These are phyloP conservation scores for Moelleriella libera DNA, from an alignment of 2,329 filamentous ascomycete genomes.

Conservation along the genomic window DNA sequence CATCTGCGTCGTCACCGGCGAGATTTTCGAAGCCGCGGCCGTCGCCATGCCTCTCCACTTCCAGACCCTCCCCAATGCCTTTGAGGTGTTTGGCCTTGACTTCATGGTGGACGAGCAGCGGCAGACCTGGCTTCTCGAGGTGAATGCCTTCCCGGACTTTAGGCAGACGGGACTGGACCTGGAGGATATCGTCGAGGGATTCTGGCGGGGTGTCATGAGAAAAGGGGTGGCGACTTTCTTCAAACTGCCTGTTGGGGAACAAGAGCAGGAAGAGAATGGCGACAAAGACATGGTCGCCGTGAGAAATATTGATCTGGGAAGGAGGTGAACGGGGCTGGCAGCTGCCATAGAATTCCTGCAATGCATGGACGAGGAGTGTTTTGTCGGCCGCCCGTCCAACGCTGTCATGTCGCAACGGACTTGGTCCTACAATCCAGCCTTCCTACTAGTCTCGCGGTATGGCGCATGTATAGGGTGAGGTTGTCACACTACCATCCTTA, in stretches of 20 bases:
- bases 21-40: conserved; percentile 78
- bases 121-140: conserved; percentile 65
- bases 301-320: conserved; percentile 37
- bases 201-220: conserved; percentile 64
- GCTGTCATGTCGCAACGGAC: no score
- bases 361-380: background rate
- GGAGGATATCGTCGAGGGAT: conserved; percentile 53
- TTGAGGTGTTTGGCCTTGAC: conserved; percentile 86
- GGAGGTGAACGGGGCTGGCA: conserved; percentile 11
- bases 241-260: conserved; percentile 12
- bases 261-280: conserved; percentile 7
- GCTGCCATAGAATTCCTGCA: background rate
- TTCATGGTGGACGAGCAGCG: conserved; percentile 63
- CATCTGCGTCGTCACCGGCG: conserved; percentile 59
- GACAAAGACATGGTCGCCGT: conserved; percentile 35
- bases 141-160: conserved; percentile 96
- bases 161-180: conserved; percentile 79
- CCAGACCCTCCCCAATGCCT: conserved; percentile 74
- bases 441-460: no score
- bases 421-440: no score
- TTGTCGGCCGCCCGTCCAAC: no score
- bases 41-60: conserved; percentile 79
- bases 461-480: no score
- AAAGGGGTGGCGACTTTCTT: conserved; percentile 58
- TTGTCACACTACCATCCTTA: no score